Evolutionary conservation across 805 yeast species (phyloP).

Genomic region (Lipomyces lipofer): DNA sequence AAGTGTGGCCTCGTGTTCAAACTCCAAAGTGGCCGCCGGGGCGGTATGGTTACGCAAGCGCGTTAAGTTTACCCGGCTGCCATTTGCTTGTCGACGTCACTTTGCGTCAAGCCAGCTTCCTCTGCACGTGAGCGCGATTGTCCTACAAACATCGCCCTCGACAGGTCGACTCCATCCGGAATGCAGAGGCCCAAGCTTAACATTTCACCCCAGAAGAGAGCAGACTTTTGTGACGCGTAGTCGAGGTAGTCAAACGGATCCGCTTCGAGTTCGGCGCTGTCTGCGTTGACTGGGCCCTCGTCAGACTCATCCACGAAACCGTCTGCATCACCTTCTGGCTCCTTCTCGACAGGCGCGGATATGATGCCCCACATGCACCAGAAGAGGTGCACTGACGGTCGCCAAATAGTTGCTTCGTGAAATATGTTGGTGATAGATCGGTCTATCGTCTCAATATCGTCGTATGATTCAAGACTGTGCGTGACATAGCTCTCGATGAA

Average conservation of each 20-base stretch:
- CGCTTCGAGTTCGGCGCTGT: constrained; percentile 41
- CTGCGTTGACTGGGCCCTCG: constrained; percentile 33
- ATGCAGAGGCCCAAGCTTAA: constrained; percentile 54
- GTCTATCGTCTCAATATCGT: constrained; percentile 43
- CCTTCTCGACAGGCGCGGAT: constrained; percentile 52
- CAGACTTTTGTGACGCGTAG: constrained; percentile 74
- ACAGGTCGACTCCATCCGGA: constrained; percentile 16
- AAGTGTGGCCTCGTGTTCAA: not conserved
- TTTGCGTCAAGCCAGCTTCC: too few species aligned
- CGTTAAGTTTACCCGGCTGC: not conserved
- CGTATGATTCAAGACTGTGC: constrained; percentile 39
- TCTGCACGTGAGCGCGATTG: too few species aligned
- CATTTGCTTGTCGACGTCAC: too few species aligned
- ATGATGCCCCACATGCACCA: constrained; percentile 95
- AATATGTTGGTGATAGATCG: constrained; percentile 53
- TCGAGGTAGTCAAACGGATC: constrained; percentile 77
- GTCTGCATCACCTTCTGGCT: constrained; percentile 34
- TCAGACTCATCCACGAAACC: constrained; percentile 30
- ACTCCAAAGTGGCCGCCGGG: not conserved
- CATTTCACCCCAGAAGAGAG: constrained; percentile 73
- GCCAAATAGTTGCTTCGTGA: constrained; percentile 72
- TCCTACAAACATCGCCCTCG: constrained; percentile 8
- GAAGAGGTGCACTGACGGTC: constrained; percentile 71
- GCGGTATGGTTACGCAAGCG: constrained; percentile 2
- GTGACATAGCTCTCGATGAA: constrained; percentile 78